Evolutionary conservation across 345 rosid species (phyloP), one percentile per base, ranked within the genome.

Genomic region (Lumnitzera littorea): DNA sequence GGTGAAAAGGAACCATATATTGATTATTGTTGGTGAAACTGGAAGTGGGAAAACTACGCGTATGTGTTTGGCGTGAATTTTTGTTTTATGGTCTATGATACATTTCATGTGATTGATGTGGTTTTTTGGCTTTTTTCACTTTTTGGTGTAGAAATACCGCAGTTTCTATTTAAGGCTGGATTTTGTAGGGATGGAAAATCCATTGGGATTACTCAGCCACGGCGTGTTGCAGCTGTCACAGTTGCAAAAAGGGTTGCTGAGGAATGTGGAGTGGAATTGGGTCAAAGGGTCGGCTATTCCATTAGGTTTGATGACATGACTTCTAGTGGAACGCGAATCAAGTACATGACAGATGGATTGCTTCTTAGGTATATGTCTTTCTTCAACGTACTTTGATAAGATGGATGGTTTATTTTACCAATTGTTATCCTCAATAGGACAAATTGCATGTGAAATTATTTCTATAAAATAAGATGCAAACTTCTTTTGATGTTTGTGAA

Each of bases 31-130:
- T 60, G 98, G 96, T 13, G 98, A 89, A 78, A 92, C 98, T 23
- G 98, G 98, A 24, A 89, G 98, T 43, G 98, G 98, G 31, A 92
- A 92, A 75, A 87, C 97, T 14, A 92, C 98, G 46, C 98, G 98
- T 92, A 51, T 50, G 66, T 55, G 24, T 61, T 24, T 25, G 13
- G 69, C 74, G 86, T 67, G 59, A 7, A 53, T 20, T 2, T 17
- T 12, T 50, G 8, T 24, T 17, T 27, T 24, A 63, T 1, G 59
- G 56, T 58, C 24, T 57, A 10, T 74, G 62, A 29, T 16, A 36
- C 46, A 23, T 65, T 55, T 36, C 13, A 13, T 17, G 6, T 48
- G 23, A 12, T n/a, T 11, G 17, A 23, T 43, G 46, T 48, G 63
- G 5, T 50, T 11, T 60, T 49, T 29, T 25, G 20, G 49, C 15